Evolutionary conservation across 2,329 filamentous ascomycete genomes (phyloP).

Genomic region (Mollisia scopiformis): DNA sequence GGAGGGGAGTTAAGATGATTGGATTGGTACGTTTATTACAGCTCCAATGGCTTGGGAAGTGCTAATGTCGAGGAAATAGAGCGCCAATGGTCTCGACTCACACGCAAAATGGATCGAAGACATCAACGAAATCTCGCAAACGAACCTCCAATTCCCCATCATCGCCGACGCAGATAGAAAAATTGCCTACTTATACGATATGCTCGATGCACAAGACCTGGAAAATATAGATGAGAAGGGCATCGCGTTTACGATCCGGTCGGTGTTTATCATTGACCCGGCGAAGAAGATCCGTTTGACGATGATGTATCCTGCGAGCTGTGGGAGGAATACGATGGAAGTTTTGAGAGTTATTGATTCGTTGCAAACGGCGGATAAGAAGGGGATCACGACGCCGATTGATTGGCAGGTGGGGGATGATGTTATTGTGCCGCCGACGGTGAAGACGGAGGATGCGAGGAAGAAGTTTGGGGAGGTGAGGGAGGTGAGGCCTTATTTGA

Average conservation of each 20-base stretch:
- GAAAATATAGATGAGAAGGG: conserved; percentile 78
- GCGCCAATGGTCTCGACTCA: conserved; percentile 78
- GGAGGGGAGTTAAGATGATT: conserved; percentile 84
- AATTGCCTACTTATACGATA: conserved; percentile 51
- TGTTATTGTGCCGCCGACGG: conserved; percentile 82
- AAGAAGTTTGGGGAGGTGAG: conserved; percentile 78
- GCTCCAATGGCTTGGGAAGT: not conserved
- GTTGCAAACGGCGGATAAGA: conserved; percentile 67
- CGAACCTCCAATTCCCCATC: conserved; percentile 72
- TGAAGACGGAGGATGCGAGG: conserved; percentile 81
- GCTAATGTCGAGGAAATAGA: conserved; percentile 33
- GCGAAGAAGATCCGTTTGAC: conserved; percentile 88
- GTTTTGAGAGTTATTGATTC: conserved; percentile 71
- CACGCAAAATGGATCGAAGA: conserved; percentile 89
- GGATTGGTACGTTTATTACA: conserved; percentile 55
- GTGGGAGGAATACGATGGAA: conserved; percentile 78
- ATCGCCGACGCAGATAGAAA: conserved; percentile 67
- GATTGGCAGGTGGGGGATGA: conserved; percentile 87
- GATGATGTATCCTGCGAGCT: conserved; percentile 87
- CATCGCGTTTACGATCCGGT: conserved; percentile 88
- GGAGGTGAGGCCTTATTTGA: conserved; percentile 12
- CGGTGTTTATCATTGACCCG: conserved; percentile 90
- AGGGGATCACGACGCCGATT: conserved; percentile 82
- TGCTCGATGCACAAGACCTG: conserved; percentile 73
- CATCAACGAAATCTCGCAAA: conserved; percentile 74